A percentile compares a stretch with the other conserved stretches of the same genome.
phyloP scores from a whole-genome alignment of 371 early-diverging fungal species.

The Lichtheimia corymbifera region DNA sequence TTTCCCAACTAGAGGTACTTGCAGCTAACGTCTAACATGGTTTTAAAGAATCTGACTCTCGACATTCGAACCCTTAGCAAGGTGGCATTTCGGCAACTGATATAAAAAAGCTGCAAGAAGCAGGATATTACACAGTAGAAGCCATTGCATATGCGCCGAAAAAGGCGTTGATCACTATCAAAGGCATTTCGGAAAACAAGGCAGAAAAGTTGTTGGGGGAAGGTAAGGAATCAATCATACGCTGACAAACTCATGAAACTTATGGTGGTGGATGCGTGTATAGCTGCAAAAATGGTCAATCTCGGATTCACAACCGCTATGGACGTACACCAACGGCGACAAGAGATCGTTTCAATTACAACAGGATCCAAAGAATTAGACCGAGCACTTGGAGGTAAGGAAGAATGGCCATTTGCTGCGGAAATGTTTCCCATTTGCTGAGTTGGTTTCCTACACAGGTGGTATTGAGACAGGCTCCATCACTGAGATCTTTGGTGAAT shows the following conservation, averaged over 20 bases:
- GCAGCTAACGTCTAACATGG: not conserved
- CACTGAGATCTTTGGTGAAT: conserved; percentile 99
- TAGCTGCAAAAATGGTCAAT: conserved; percentile 92
- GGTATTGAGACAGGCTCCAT: conserved; percentile 99
- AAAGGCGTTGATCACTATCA: conserved; percentile 88
- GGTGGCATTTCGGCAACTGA: conserved; percentile 85
- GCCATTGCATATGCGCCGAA: conserved; percentile 96
- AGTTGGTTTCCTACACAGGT: conserved; percentile 40
- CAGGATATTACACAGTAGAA: conserved; percentile 96
- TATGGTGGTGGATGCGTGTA: not conserved
- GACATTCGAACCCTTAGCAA: conserved; percentile 51
- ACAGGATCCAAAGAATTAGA: conserved; percentile 98
- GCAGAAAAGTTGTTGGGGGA: conserved; percentile 97
- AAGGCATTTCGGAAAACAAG: conserved; percentile 98
- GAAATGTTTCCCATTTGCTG: too few species aligned
- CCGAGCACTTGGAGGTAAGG: conserved; percentile 88
- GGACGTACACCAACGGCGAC: conserved; percentile 88
- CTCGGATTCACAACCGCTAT: conserved; percentile 99
- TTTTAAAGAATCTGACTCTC: not conserved
- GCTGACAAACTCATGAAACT: not conserved
- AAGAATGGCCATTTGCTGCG: too few species aligned
- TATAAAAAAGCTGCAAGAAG: conserved; percentile 87
- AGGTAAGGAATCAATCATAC: conserved; percentile 55
- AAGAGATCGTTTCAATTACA: conserved; percentile 85
- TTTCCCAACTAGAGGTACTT: conserved; percentile 25